Evolutionary conservation across 1,139 yeast species (phyloP).

Genomic region (Diutina catenulata): DNA sequence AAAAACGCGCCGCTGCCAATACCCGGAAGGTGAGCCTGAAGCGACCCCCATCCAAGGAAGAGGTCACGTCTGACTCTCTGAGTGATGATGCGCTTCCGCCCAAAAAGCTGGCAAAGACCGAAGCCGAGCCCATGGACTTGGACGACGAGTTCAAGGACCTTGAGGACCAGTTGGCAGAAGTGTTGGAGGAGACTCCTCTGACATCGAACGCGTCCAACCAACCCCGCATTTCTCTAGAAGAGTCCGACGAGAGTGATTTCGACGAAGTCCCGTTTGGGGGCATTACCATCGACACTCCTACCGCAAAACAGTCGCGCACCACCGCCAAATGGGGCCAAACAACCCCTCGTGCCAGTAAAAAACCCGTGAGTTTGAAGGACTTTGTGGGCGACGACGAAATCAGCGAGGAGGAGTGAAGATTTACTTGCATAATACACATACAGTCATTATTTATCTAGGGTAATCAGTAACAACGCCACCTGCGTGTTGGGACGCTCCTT

Average conservation of each 20-base stretch:
- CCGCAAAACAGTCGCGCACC: neutral
- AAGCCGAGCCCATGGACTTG: neutral
- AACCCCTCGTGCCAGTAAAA: neutral
- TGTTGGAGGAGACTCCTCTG: neutral
- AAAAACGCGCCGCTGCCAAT: neutral
- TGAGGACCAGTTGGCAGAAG: conserved; percentile 1
- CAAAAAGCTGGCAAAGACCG: neutral
- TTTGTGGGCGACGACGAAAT: conserved; percentile 1
- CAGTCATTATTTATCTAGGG: neutral
- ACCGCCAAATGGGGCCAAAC: too few relatives aligned
- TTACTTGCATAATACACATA: neutral
- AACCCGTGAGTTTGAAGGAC: conserved; percentile 3
- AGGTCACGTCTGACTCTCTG: too few relatives aligned
- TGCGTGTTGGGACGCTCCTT: neutral
- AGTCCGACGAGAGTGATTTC: conserved; percentile 2
- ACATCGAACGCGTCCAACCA: too few relatives aligned
- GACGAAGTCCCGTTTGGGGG: conserved; percentile 1
- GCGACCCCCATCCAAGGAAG: conserved; percentile 1
- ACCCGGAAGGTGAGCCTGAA: neutral
- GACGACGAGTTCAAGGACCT: conserved; percentile 3
- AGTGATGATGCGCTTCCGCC: neutral
- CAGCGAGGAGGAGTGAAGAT: neutral
- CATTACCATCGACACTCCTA: neutral
- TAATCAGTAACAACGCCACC: neutral
- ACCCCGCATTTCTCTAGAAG: neutral